phyloP scores from a whole-genome alignment of 441 rosid genomes.

The Isatis lusitanica region DNA sequence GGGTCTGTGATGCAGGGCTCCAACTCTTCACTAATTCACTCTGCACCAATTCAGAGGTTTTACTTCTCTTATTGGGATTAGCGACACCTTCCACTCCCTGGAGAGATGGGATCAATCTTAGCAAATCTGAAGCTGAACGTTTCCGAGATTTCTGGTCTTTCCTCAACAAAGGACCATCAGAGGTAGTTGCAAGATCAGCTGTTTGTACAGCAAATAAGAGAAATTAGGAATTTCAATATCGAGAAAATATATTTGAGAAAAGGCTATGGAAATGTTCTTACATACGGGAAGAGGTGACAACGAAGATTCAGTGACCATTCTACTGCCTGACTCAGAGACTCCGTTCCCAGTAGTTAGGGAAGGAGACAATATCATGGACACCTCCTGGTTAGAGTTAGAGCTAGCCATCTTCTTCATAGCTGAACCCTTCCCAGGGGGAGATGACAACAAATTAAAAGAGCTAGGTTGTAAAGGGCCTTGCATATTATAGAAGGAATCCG shows the following conservation, averaged over 20 bases:
- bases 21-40: constrained; percentile 33
- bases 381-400: constrained; percentile 84
- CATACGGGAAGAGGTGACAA: constrained; percentile 68
- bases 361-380: constrained; percentile 65
- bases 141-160: constrained; percentile 59
- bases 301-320: constrained; percentile 51
- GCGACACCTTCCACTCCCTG: constrained; percentile 50
- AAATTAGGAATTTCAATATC: constrained; percentile 1
- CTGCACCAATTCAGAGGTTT: constrained; percentile 42
- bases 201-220: constrained; percentile 55
- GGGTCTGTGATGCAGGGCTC: constrained; percentile 48
- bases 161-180: constrained; percentile 49
- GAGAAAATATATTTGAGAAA: constrained; percentile 7
- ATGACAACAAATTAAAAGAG: constrained; percentile 55
- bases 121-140: constrained; percentile 68
- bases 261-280: constrained; percentile 56
- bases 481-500: constrained; percentile 48
- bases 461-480: constrained; percentile 57
- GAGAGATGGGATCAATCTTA: constrained; percentile 80
- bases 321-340: constrained; percentile 44
- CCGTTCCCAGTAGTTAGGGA: constrained; percentile 49
- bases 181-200: constrained; percentile 47
- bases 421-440: constrained; percentile 54
- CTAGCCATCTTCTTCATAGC: constrained; percentile 50
- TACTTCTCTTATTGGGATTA: constrained; percentile 55